These are phyloP conservation scores for Trichosporon inkin DNA, from an alignment of 1,284 basidiomycete species.

Conservation along the genomic window DNA sequence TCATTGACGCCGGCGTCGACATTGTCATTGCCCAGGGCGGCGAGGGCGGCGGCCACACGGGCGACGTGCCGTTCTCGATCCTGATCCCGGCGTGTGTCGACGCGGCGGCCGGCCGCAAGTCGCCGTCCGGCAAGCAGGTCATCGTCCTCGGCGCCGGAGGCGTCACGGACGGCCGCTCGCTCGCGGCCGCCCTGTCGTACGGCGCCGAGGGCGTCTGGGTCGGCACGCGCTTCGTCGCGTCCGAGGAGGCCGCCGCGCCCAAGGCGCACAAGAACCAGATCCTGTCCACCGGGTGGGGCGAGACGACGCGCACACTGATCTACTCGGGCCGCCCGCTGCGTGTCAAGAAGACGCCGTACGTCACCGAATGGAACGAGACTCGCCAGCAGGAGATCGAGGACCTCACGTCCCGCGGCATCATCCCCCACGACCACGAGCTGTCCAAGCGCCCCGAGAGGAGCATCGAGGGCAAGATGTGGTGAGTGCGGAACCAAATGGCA, in stretches of 20 bases:
- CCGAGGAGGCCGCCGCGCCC: slow-evolving; percentile 63
- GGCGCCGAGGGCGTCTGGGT: slow-evolving; percentile 85
- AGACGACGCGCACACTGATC: slow-evolving; percentile 69
- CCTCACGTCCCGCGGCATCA: slow-evolving; percentile 67
- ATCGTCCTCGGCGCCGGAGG: slow-evolving; percentile 81
- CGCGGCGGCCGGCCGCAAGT: slow-evolving; percentile 64
- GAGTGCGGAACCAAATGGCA: neutral
- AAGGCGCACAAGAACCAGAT: slow-evolving; percentile 72
- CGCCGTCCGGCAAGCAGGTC: slow-evolving; percentile 69
- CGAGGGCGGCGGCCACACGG: slow-evolving; percentile 69
- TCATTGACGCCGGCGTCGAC: slow-evolving; percentile 73
- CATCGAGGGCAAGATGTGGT: slow-evolving; percentile 58
- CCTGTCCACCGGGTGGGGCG: slow-evolving; percentile 41
- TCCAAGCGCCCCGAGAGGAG: slow-evolving; percentile 72
- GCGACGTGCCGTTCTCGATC: slow-evolving; percentile 40
- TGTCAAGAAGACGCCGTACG: slow-evolving; percentile 71
- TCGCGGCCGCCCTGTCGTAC: slow-evolving; percentile 77
- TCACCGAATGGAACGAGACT: slow-evolving; percentile 62
- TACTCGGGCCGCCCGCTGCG: slow-evolving; percentile 83
- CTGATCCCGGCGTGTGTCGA: slow-evolving; percentile 69
- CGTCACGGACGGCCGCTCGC: slow-evolving; percentile 75
- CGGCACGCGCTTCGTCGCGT: slow-evolving; percentile 82
- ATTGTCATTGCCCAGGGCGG: slow-evolving; percentile 84
- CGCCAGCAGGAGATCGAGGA: slow-evolving; percentile 54
- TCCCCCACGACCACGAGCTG: slow-evolving; percentile 69